A percentile compares a stretch with the other conserved stretches of the same genome.
These are phyloP conservation scores for Naganishia randhawae DNA, from an alignment of 768 basidiomycete genomes.

Conservation along the genomic window DNA sequence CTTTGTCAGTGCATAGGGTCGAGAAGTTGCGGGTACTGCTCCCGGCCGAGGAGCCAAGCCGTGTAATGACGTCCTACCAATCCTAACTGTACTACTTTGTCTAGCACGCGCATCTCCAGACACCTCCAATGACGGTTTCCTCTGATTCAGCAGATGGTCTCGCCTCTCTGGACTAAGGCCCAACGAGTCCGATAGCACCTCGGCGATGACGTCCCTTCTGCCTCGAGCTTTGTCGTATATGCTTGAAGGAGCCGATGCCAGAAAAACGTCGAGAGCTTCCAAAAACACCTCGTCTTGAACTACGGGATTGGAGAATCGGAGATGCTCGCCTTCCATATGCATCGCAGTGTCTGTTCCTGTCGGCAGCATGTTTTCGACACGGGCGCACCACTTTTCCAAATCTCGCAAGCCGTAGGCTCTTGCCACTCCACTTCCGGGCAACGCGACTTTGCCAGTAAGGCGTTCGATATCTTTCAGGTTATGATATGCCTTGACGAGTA, in stretches of 20 bases:
- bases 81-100: conserved; percentile 56
- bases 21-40: conserved; percentile 16
- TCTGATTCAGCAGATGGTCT: conserved; percentile 65
- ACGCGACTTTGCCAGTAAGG: neutral
- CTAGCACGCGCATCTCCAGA: conserved; percentile 45
- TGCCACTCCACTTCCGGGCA: conserved; percentile 21
- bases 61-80: conserved; percentile 61
- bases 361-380: conserved; percentile 65
- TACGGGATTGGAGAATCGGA: conserved; percentile 63
- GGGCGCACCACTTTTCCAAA: conserved; percentile 74
- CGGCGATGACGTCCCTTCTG: conserved; percentile 52
- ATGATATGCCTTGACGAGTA: conserved; percentile 69
- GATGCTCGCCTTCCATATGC: conserved; percentile 34
- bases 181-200: conserved; percentile 61
- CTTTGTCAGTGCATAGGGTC: conserved; percentile 80
- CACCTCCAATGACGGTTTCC: conserved; percentile 64
- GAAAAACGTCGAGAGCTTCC: conserved; percentile 83
- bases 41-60: conserved; percentile 33
- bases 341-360: conserved; percentile 46
- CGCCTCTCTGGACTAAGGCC: conserved; percentile 67
- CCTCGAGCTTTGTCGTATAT: conserved; percentile 29
- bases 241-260: conserved; percentile 55
- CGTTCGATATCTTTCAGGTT: conserved; percentile 49
- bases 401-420: conserved; percentile 62
- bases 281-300: conserved; percentile 84